Evolutionary conservation across 768 basidiomycete species (phyloP).

Genomic region (Boletus edulis): DNA sequence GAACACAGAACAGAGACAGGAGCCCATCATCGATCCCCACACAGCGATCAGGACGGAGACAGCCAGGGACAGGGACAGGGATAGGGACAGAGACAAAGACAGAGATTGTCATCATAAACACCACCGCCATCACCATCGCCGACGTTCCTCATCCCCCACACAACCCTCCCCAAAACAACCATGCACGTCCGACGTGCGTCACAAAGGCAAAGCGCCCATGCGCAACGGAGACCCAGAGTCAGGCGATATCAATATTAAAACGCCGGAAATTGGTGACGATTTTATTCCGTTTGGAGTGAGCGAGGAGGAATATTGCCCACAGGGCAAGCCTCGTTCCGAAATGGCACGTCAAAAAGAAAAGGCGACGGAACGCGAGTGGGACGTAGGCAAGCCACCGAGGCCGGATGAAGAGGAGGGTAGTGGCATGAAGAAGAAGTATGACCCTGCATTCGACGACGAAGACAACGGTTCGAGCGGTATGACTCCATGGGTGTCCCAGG

Average conservation of each 20-base stretch:
- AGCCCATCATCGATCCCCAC: slow-evolving; percentile 6
- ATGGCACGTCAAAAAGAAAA: slow-evolving; percentile 19
- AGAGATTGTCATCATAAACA: neutral
- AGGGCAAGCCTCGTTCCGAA: slow-evolving; percentile 14
- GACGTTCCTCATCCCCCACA: slow-evolving; percentile 13
- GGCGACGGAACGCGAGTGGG: slow-evolving; percentile 39
- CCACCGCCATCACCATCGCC: slow-evolving; percentile 2
- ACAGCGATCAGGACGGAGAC: slow-evolving; percentile 4
- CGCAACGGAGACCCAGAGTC: too few relatives aligned
- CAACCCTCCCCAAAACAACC: slow-evolving; percentile 17
- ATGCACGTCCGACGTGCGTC: slow-evolving; percentile 7
- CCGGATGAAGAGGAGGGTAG: slow-evolving; percentile 20
- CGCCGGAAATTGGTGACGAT: too few relatives aligned
- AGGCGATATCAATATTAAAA: too few relatives aligned
- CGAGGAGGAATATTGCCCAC: slow-evolving; percentile 10
- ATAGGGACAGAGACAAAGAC: neutral
- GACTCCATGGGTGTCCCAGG: slow-evolving; percentile 64
- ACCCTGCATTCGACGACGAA: slow-evolving; percentile 42
- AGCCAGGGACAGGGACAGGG: neutral
- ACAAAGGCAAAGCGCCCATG: slow-evolving; percentile 5
- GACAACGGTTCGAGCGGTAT: slow-evolving; percentile 53
- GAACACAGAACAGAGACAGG: slow-evolving; percentile 3
- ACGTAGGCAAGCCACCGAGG: slow-evolving; percentile 32
- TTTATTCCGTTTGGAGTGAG: too few relatives aligned
- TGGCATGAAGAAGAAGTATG: slow-evolving; percentile 46